Base-by-base conservation (phyloP, 2,329 filamentous ascomycete genomes). In the Scedosporium aurantiacum region DNA sequence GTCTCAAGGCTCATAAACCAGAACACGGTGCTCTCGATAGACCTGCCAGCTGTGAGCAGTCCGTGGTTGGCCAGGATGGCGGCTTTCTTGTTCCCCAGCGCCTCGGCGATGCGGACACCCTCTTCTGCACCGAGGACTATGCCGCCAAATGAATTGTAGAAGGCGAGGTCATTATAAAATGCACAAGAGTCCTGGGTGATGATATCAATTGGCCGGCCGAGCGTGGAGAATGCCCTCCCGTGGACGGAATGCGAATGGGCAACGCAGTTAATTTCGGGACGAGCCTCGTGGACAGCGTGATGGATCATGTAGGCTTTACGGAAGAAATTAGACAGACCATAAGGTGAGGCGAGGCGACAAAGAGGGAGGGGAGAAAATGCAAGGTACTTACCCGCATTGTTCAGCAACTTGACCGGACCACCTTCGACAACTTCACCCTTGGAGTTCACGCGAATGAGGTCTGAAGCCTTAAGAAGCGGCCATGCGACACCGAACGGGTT, bases 391-490 rank as follows among this genome's bases (percentile, higher is more conserved):
- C 40, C 60, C 10, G 63, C 65, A 58, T 70, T 64, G 57, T 67
- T 67, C 8, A 75, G 67, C 3, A 73, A 67, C 18, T 69, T 66
- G 55, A 71, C 70, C n/a, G 66, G 58, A 0, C 85, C 86, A 3
- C 86, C 85, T 10, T 83, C 85, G 37, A 89, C 80, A 25, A 89
- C 79, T 25, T 82, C 73, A 1, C 86, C 86, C 0, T 79, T 70
- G 58, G 83, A 76, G 66, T 86, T 78, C 1, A 89, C 85, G 16
- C 80, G 82, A 60, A 89, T 87, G n/a, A 90, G 76, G 65, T 89
- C 85, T 0, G 82, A 85, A 0, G 79, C 78, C 62, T 82, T 86
- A 52, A 89, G 81, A 60, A 83, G 74, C 7, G 81, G 81, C 72
- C 86, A 88, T 2, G 82, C 78, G 1, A 83, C 77, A 8, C 84